Evolutionary conservation across 306 rosid genomes (phyloP), one percentile per base, ranked within the genome.

Genomic region (Corylus avellana): DNA sequence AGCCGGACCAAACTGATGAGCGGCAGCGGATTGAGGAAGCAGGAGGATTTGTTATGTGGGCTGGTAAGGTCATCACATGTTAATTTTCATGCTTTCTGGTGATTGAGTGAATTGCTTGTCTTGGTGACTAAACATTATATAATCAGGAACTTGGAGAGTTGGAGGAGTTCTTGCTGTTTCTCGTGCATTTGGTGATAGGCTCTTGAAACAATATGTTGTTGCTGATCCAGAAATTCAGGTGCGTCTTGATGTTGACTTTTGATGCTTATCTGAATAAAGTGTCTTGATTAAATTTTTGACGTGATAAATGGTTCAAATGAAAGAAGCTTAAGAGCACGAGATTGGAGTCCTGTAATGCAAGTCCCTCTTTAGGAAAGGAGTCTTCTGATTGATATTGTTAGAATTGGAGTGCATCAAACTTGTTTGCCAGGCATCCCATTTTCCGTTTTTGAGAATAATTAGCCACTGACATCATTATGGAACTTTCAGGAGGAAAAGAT

Each of bases 91-190:
- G 8, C 44, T 53, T 75, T 71, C 55, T 25, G 49, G 70, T 61
- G 48, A 49, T 67, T 32, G 50, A 4, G 72, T 27, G 66, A 48
- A 50, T 70, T 55, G 12, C 54, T 46, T 11, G 7, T 69, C 47
- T 77, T 82, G 80, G 57, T 72, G 66, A 44, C 75, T 46, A 66
- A 69, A 79, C 20, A 46, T 75, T 61, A 44, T 74, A 62, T 75
- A 39, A 67, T 59, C 85, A 94, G 98, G 98, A 87, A 94, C 98
- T 77, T 94, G 98, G 98, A 94, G 98, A 87, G 98, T 94, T 82
- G 97, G 98, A 86, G 98, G 98, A 73, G 98, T 94, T 85, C 98
- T 94, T 75, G 98, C 97, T 79, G 97, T 92, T 88, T 94, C 97
- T 72, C 98, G 97, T 79, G 98, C 97, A 62, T 94, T 94, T 82